Evolutionary conservation across 2,329 filamentous ascomycete species (phyloP), one percentile per base, ranked within the genome.

Genomic region (Cladosporium colombiae): DNA sequence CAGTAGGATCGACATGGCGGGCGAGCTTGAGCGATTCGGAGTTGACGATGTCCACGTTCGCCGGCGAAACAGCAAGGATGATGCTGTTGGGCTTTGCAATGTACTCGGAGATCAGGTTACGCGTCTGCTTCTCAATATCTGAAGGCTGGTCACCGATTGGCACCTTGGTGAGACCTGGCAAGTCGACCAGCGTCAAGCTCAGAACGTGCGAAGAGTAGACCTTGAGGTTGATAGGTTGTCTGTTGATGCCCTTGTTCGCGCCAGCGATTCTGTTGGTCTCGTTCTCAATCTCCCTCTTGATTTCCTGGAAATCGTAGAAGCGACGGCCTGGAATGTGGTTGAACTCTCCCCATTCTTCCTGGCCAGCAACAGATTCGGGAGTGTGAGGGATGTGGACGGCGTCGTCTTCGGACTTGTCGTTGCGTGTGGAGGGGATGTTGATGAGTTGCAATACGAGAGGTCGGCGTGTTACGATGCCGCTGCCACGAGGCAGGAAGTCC

Each of bases 61-160:
- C 95, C 21, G 95, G 94, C 14, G 95, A 98, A 27, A 99, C 95
- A 35, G 95, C 95, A 62, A 99, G 86, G 70, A 99, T 89, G 75
- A 99, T 97, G 80, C 94, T 97, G 85, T 99, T 99, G 16, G 95
- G 94, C 81, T 99, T 99, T 66, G 93, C 93, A 75, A 98, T 99
- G 77, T 97, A 99, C 82, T 99, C 95, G 65, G 93, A 91, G 74
- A 99, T 98, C 73, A 99, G 86, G 71, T 92, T 97, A 70, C 94
- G 88, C 35, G 95, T 99, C 81, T 99, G 95, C 80, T 97, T 98
- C 84, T 99, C 95, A 75, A 99, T 99, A 76, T 99, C 95, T 74
- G 91, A 89, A 8, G 95, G 95, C 78, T 99, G 95, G 78, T 99
- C 95, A 71, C 95, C 95, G 78, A 99, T 98, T 33, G 95, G 95